Conservation (phyloP, 2,329 filamentous ascomycete species). For the Aspergillaceae sp. region DNA sequence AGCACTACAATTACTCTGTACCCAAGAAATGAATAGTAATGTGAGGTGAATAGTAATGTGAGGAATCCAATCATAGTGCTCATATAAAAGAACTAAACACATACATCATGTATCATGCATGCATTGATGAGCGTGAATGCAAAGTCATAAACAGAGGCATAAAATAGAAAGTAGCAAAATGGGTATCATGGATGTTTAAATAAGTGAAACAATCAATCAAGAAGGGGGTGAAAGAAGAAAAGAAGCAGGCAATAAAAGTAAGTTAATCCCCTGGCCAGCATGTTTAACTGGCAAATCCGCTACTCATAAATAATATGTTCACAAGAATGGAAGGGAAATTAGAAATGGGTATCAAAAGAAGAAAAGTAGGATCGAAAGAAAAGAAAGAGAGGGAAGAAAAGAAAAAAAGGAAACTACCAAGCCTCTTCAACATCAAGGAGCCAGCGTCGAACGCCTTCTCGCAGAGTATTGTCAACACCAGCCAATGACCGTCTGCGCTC, state of each 20-base stretch:
- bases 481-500: conserved; percentile 25
- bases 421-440: conserved; percentile 42
- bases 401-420: conserved; percentile 18
- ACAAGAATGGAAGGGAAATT: conserved; percentile 3
- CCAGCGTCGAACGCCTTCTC: conserved; percentile 51
- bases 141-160: conserved; percentile 6
- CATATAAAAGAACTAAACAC: neutral
- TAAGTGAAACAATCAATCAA: too few relatives aligned
- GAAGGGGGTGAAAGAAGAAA: neutral
- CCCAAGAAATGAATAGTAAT: neutral
- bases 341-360: conserved; percentile 4
- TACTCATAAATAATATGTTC: conserved; percentile 1
- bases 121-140: neutral
- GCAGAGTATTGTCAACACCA: conserved; percentile 42
- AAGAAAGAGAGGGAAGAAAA: neutral
- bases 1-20: neutral
- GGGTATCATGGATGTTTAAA: conserved; percentile 15
- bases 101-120: conserved; percentile 4
- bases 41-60: too few relatives aligned
- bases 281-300: neutral
- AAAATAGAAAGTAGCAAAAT: conserved; percentile 10
- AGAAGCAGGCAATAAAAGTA: conserved; percentile 1
- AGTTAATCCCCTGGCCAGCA: neutral
- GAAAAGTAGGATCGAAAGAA: conserved; percentile 2
- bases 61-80: too few relatives aligned